Conservation (phyloP, 495 filamentous ascomycete species). For the Peziza echinospora region DNA sequence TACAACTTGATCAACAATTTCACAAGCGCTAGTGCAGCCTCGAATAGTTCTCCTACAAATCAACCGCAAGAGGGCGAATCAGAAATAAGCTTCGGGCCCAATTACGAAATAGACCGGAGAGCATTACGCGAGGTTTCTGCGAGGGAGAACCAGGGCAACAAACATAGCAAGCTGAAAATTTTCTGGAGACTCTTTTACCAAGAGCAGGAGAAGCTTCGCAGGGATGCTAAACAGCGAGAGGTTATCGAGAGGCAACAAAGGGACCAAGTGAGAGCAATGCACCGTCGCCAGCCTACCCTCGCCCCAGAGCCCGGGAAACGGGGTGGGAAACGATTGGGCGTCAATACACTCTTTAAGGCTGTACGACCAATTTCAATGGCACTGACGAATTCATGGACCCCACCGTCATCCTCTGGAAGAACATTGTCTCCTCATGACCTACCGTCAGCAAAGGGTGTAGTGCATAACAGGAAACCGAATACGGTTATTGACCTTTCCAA, state of each 20-base stretch:
- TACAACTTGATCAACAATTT: conserved; percentile 22
- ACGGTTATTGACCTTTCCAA: conserved; percentile 11
- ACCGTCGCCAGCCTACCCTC: conserved; percentile 17
- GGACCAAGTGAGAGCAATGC: conserved; percentile 13
- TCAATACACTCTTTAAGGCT: conserved; percentile 20
- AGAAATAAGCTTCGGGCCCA: conserved; percentile 1
- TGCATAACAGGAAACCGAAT: conserved; percentile 16
- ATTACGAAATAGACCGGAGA: conserved; percentile 10
- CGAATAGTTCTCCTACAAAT: no score
- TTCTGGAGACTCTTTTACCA: conserved; percentile 17
- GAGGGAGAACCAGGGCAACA: conserved; percentile 15
- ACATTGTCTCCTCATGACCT: conserved; percentile 14
- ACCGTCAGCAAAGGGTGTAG: conserved; percentile 10
- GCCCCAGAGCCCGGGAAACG: conserved; percentile 14
- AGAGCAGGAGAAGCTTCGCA: conserved; percentile 20
- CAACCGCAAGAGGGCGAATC: not conserved
- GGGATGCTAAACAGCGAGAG: conserved; percentile 19
- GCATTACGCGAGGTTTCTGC: conserved; percentile 14
- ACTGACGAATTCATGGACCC: conserved; percentile 16
- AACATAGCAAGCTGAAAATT: conserved; percentile 13
- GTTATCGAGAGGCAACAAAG: conserved; percentile 17
- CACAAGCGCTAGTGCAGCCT: conserved; percentile 8
- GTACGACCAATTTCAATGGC: conserved; percentile 20
- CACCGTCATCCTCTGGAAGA: conserved; percentile 13
- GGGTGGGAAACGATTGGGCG: conserved; percentile 18